Base-by-base conservation (phyloP, 768 basidiomycete species). In the Saitozyma podzolica region DNA sequence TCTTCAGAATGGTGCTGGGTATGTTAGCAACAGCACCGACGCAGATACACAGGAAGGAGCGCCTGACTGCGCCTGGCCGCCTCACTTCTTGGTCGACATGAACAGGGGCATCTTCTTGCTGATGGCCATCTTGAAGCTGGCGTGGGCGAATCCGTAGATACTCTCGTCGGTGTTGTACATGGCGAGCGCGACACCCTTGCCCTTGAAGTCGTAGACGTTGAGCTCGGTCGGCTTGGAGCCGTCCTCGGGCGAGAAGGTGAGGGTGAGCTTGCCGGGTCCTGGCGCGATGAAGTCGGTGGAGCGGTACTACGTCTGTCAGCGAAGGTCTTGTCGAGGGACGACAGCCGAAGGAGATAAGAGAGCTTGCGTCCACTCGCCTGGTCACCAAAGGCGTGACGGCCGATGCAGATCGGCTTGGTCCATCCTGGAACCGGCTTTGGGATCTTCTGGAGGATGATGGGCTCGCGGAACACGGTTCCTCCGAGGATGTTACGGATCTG, bases 111-210 rank as follows among this genome's bases (percentile, higher is more conserved):
- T 79, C 73, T 83, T 82, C 81, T 84, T 84, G 63, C 75, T 71
- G n/a, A 84, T 67, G 14, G 84, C 95, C 92, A 97, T 95, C 83
- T 98, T 97, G 85, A 99, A 97, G 17, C 91, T 93, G 6, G 94
- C 86, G 81, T 99, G 95, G 0, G 96, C 95, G 76, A 99, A 99
- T 19, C 95, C 95, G 16, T 83, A 83, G 73, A 99, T 97, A 1
- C 90, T 93, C 72, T 95, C 92, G 68, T 97, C 92, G 7, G 93
- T 97, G 82, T 97, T 97, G 83, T 98, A 97, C 96, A 98, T 98
- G 76, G 88, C 85, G 85, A 99, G 86, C 5, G 93, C 94, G 40
- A 97, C 91, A 69, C 96, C 96, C 60, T 84, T 85, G 37, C 88
- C 91, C 80, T 90, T 87, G 84, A 97, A 99, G 81, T 97, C 88